These are phyloP conservation scores for Vanderwaltozyma yarrowii DNA, from an alignment of 805 yeast genomes.

Conservation along the genomic window DNA sequence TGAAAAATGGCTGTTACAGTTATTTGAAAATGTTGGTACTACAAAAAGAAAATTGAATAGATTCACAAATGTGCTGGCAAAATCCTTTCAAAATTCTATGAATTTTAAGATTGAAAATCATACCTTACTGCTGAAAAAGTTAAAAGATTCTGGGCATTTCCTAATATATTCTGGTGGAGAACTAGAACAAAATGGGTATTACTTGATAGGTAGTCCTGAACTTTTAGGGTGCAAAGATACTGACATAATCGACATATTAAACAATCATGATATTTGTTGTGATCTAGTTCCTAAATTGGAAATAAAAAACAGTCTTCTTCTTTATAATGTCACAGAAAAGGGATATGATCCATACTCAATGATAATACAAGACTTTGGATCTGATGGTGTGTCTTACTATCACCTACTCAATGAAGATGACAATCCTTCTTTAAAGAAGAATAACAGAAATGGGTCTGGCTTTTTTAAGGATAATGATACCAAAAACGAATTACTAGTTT, in stretches of 20 bases:
- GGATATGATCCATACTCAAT: slow-evolving; percentile 18
- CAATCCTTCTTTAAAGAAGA: slow-evolving; percentile 2
- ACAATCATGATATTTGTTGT: slow-evolving; percentile 42
- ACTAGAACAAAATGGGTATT: slow-evolving; percentile 64
- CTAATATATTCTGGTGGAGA: slow-evolving; percentile 60
- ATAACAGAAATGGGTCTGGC: slow-evolving; percentile 6
- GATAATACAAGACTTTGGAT: slow-evolving; percentile 22
- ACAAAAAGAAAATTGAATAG: slow-evolving; percentile 75
- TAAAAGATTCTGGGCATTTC: slow-evolving; percentile 61
- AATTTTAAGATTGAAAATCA: slow-evolving; percentile 46
- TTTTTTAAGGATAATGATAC: slow-evolving; percentile 17
- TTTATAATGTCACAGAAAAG: slow-evolving; percentile 18
- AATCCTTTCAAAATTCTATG: slow-evolving; percentile 65
- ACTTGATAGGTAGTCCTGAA: slow-evolving; percentile 61
- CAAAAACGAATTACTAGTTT: slow-evolving; percentile 15
- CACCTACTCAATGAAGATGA: slow-evolving; percentile 9
- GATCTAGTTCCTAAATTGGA: slow-evolving; percentile 31
- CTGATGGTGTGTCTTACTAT: slow-evolving; percentile 21
- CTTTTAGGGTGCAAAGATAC: slow-evolving; percentile 30
- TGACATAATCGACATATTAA: slow-evolving; percentile 36
- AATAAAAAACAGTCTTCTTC: slow-evolving; percentile 19
- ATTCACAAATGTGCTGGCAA: slow-evolving; percentile 56
- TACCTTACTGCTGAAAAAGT: slow-evolving; percentile 42
- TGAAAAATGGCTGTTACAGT: slow-evolving; percentile 56
- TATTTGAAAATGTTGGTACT: slow-evolving; percentile 63